Base-by-base conservation (phyloP, 768 basidiomycete species). In the Jaapia argillacea region DNA sequence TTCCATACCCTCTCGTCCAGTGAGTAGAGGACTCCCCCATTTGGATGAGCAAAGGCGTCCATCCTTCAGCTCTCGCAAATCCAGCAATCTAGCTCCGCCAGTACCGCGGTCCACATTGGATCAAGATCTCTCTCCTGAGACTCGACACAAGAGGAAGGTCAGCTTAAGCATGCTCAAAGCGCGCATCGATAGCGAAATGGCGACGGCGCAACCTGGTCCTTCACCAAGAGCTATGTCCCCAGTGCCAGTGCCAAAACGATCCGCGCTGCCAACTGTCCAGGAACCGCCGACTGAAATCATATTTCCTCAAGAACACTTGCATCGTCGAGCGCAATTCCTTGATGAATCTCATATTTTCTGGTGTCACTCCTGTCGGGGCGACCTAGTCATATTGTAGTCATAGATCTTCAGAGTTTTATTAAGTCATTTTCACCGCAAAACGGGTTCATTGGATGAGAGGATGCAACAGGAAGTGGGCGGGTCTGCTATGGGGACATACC, bases 261-360 rank as follows among this genome's bases (percentile, higher is more conserved):
- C 56, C 14, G 47, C 40, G 52, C 56, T 51, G 49, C 57, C 50
- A 25, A 60, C 54, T 42, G 62, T 57, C 39, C 49, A 41, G 48
- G 60, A 59, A 51, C 61, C 54, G 13, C 48, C 51, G 25, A 35
- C 41, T 40, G 49, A 45, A 45, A 56, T 52, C n/a, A 41, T 39
- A 44, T 51, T 58, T 39, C 51, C 49, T 24, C 55, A 54, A 22
- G 54, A 55, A 45, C 54, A 59, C 38, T 45, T 41, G 51, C 24
- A 38, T 61, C 64, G 49, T 36, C 77, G 81, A 41, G 71, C 83
- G 3, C 85, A 87, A 54, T 90, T 89, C 56, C 65, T 89, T 65
- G 88, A 91, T 53, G 87, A 90, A 51, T 79, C 86, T 22, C 87
- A 90, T 57, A 76, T 91, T 14, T 90, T 91, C 64, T 91, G 88